Evolutionary conservation across 148 eudicot species (phyloP).

Genomic region (Dianthus caryophyllus): DNA sequence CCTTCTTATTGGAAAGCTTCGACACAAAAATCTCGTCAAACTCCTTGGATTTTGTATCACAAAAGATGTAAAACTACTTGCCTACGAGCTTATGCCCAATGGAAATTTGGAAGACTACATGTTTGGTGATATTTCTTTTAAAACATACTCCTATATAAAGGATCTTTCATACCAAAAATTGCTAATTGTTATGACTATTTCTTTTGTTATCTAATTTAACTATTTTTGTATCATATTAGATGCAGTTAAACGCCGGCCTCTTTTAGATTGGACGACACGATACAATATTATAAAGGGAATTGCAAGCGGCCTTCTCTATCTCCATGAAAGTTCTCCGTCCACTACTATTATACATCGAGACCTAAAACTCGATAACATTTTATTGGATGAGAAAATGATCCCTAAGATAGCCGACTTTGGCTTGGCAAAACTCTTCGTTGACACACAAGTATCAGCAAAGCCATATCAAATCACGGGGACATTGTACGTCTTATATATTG

Average conservation of each 20-base stretch:
- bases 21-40: slow-evolving; percentile 74
- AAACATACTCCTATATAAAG: too few species aligned
- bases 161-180: too few species aligned
- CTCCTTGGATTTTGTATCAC: slow-evolving; percentile 63
- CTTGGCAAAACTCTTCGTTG: slow-evolving; percentile 47
- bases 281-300: slow-evolving; percentile 26
- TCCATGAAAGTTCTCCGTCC: slow-evolving; percentile 29
- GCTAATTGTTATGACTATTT: too few species aligned
- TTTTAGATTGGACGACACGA: slow-evolving; percentile 21
- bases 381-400: slow-evolving; percentile 47
- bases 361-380: slow-evolving; percentile 60
- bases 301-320: slow-evolving; percentile 33
- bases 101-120: slow-evolving; percentile 56
- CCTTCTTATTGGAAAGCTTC: slow-evolving; percentile 51
- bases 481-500: slow-evolving; percentile 12
- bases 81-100: slow-evolving; percentile 63
- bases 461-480: slow-evolving; percentile 35
- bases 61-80: slow-evolving; percentile 75
- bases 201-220: neutral
- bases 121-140: too few species aligned
- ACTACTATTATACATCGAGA: slow-evolving; percentile 37
- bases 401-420: slow-evolving; percentile 79
- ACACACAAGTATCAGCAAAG: slow-evolving; percentile 42
- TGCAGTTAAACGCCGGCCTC: neutral
- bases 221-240: neutral